Evolutionary conservation across 768 basidiomycete species (phyloP).

Genomic region (Rhizopogon vulgaris): DNA sequence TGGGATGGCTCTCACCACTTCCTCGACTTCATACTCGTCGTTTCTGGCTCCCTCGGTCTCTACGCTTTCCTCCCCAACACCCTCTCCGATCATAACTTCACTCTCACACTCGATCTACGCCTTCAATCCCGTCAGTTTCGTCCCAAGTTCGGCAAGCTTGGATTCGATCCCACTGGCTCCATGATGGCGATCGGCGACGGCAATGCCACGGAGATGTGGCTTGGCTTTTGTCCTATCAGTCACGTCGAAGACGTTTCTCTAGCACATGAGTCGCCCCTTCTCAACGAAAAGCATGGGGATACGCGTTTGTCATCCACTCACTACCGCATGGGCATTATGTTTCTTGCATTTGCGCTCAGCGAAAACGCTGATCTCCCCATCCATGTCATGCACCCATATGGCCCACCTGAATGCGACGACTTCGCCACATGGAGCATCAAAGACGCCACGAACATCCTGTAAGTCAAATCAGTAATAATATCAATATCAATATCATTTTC

Average conservation of each 20-base stretch:
- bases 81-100: too few species aligned
- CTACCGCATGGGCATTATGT: neutral
- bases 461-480: too few species aligned
- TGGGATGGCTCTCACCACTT: too few species aligned
- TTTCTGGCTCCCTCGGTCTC: too few species aligned
- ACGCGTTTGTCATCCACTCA: neutral
- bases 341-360: neutral
- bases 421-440: neutral
- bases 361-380: neutral
- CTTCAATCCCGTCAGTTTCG: neutral
- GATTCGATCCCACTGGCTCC: neutral
- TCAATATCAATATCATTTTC: too few species aligned
- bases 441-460: neutral
- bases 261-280: neutral
- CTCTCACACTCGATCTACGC: neutral
- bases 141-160: neutral
- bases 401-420: neutral
- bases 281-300: neutral
- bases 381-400: neutral
- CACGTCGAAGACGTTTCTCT: neutral
- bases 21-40: too few species aligned
- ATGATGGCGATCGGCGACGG: neutral
- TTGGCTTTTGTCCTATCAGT: neutral
- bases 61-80: too few species aligned
- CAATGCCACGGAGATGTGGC: neutral